Evolutionary conservation across 2,329 filamentous ascomycete genomes (phyloP), one percentile per base, ranked within the genome.

Genomic region (Clarireedia hainanense): DNA sequence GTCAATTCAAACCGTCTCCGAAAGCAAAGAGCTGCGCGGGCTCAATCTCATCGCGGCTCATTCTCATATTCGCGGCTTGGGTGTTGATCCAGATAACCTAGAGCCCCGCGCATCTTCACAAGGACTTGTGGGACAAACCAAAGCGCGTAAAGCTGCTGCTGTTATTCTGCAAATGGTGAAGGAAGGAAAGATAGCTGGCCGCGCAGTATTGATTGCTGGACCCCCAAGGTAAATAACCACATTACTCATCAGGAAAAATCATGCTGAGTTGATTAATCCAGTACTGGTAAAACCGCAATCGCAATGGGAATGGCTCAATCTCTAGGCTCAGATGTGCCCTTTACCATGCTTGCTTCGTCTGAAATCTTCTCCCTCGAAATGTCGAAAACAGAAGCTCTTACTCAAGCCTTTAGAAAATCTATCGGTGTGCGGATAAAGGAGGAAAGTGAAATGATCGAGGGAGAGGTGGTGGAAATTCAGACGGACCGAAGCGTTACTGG

Each of bases 331-430:
- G 94, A 99, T 71, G 91, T 96, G 2, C 94, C 94, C 4, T 99
- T 99, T 72, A 99, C 94, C 23, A 91, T 91, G 74, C 85, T 97
- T 61, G 90, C 94, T 45, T 91, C 91, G 14, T 96, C 91, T 57
- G 94, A 99, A 72, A 96, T 99, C 68, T 99, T 96, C 76, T 96
- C 91, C 26, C 82, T 97, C 68, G 94, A 99, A 74, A 97, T 99
- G 92, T 96, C 91, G 66, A 99, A 99, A 77, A 99, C 94, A 39
- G 94, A 99, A 74, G 92, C 94, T 50, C 83, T 99, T 37, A 96
- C 92, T 54, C 94, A 99, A 73, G 92, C 94, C n/a, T 97, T 99
- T 77, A 86, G 94, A 67, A 97, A 96, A 72, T 96, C 91, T 42
- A 99, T 99, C 66, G 94, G 92, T 53, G 94, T 99, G 58, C 84